phyloP scores from a whole-genome alignment of 2,329 filamentous ascomycete genomes.

The Ceratocystis albifundus region DNA sequence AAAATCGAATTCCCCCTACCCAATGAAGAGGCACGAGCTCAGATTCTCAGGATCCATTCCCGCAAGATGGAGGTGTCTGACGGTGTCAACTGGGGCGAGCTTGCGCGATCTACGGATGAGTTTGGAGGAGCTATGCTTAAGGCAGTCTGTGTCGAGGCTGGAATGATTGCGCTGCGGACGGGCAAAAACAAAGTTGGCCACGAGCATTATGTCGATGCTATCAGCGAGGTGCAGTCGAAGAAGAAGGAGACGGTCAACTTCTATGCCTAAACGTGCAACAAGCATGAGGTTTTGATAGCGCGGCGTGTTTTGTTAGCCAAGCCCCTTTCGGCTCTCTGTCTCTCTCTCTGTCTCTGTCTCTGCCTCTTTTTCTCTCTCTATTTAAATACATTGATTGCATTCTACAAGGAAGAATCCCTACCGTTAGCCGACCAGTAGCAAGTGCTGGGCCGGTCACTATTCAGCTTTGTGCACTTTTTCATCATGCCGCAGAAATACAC shows the following conservation, averaged over 20 bases:
- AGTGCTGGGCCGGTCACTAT: too few relatives aligned
- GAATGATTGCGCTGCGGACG: constrained; percentile 93
- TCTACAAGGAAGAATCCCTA: too few relatives aligned
- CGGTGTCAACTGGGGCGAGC: constrained; percentile 86
- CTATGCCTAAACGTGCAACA: constrained; percentile 34
- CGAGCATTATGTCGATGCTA: constrained; percentile 97
- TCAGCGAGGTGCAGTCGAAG: constrained; percentile 87
- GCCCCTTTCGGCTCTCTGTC: background rate
- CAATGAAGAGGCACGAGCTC: constrained; percentile 92
- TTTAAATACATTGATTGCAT: background rate
- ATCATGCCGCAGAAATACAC: too few relatives aligned
- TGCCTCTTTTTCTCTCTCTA: background rate
- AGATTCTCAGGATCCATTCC: constrained; percentile 95
- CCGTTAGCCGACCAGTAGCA: too few relatives aligned
- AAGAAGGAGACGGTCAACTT: constrained; percentile 75
- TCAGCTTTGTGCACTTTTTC: too few relatives aligned
- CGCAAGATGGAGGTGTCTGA: constrained; percentile 96
- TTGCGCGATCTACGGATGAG: constrained; percentile 94
- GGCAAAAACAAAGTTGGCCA: constrained; percentile 95
- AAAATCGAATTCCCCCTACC: constrained; percentile 98
- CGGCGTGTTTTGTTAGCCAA: constrained; percentile 6
- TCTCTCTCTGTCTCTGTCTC: background rate
- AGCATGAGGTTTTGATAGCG: background rate
- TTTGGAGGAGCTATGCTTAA: constrained; percentile 97
- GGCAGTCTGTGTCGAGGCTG: constrained; percentile 95